Percentiles rank a stretch among this genome's conserved stretches.
These are phyloP conservation scores for Actinomortierella wolfii DNA, from an alignment of 371 early-diverging fungal genomes.

Conservation along the genomic window DNA sequence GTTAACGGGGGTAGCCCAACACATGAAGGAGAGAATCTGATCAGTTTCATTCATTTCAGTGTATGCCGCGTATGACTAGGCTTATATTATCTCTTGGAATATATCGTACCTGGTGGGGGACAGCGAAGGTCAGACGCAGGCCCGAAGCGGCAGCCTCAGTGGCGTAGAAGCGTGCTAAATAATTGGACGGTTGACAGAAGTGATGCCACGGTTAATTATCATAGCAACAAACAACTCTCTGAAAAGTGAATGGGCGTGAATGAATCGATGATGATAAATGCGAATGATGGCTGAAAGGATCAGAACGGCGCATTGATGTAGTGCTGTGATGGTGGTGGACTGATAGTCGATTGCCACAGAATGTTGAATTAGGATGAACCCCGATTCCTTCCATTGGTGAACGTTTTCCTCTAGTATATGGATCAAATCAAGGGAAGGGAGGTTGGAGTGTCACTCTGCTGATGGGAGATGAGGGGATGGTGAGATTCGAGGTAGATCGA, in stretches of 20 bases:
- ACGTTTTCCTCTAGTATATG: too few relatives aligned
- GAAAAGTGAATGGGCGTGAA: background rate
- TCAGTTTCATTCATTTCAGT: too few relatives aligned
- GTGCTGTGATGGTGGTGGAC: background rate
- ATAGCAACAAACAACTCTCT: background rate
- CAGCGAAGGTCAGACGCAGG: conserved; percentile 82
- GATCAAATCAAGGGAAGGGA: too few relatives aligned
- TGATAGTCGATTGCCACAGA: too few relatives aligned
- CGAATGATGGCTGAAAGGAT: too few relatives aligned
- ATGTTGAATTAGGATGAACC: too few relatives aligned
- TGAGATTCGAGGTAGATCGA: background rate
- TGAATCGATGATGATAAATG: too few relatives aligned
- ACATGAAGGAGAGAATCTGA: too few relatives aligned
- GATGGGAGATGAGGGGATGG: background rate
- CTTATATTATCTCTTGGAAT: too few relatives aligned
- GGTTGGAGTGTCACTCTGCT: background rate
- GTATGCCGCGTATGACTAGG: too few relatives aligned
- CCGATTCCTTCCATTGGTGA: too few relatives aligned
- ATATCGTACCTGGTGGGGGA: conserved; percentile 80
- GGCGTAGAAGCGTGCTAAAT: conserved; percentile 64
- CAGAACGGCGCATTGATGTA: background rate
- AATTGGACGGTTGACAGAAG: background rate
- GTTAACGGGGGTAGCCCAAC: too few relatives aligned
- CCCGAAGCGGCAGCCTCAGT: conserved; percentile 54
- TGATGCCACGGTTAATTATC: background rate